Percentiles rank a stretch among this genome's conserved stretches.
Conservation (phyloP, 1,139 yeast genomes). For the Yamadazyma membranifaciens region DNA sequence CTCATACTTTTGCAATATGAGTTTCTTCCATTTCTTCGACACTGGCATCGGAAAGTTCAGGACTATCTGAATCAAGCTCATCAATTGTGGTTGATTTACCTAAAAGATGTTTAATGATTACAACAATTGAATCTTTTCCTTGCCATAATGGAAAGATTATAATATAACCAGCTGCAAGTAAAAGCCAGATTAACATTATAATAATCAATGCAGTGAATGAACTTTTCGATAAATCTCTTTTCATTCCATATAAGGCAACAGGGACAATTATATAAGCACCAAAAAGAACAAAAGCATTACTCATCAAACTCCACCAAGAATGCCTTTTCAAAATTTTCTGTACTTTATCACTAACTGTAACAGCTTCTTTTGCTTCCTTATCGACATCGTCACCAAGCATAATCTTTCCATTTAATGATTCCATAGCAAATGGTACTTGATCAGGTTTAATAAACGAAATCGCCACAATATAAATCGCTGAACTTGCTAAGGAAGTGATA, state of each 20-base stretch:
- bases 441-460: conserved; percentile 27
- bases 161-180: conserved; percentile 31
- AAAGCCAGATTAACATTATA: conserved; percentile 30
- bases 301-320: conserved; percentile 20
- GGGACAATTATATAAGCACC: conserved; percentile 28
- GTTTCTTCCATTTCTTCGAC: conserved; percentile 5
- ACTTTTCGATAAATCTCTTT: conserved; percentile 26
- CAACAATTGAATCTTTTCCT: conserved; percentile 21
- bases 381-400: conserved; percentile 30
- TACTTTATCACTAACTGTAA: conserved; percentile 19
- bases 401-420: conserved; percentile 11
- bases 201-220: conserved; percentile 30
- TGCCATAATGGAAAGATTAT: conserved; percentile 37
- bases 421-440: conserved; percentile 1
- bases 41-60: conserved; percentile 2
- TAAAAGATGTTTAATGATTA: conserved; percentile 1
- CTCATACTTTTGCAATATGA: conserved; percentile 2
- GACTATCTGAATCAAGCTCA: neutral
- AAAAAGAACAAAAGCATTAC: conserved; percentile 23
- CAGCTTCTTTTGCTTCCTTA: conserved; percentile 24
- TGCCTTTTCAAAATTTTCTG: conserved; percentile 21
- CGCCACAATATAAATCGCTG: conserved; percentile 3
- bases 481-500: conserved; percentile 17
- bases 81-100: conserved; percentile 2
- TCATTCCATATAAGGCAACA: conserved; percentile 22